Base-by-base conservation (phyloP, 2,329 filamentous ascomycete genomes). In the Pseudogymnoascus sp. region DNA sequence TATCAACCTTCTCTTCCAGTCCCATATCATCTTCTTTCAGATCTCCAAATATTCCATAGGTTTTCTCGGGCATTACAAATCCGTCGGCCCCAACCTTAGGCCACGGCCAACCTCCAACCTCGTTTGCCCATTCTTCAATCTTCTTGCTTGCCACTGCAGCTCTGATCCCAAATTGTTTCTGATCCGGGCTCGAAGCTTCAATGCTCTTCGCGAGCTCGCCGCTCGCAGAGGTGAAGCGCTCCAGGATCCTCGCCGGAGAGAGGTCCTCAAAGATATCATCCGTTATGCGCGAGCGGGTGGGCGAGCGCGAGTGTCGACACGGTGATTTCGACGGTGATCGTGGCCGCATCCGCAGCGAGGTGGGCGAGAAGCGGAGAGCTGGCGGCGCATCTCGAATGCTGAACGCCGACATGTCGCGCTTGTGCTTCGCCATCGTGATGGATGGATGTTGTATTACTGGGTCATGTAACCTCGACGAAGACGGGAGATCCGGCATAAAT, bases 101-200 rank as follows among this genome's bases (percentile, higher is more conserved):
- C 84, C 85, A 85, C 1, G 76, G 73, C 84, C 84, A 85, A 47
- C 75, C 71, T 47, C 77, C 75, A 39, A 94, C 78, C 76, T 94
- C 90, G n/a, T 83, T 78, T 26, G 89, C 79, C 89, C 90, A 94
- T 69, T 84, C 81, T 72, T 87, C 81, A 64, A 94, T 84, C 65
- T 83, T 85, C 68, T 87, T 84, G 10, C 88, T 88, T 13, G 88
- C 86, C 64, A 85, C 74, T 41, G 89, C 89, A 44, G 88, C 86
- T 64, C 84, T 82, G 68, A 87, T 78, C 41, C 86, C 88, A 72
- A 93, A 85, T 13, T 87, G 85, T 68, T 87, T 84, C 73, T 93
- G 88, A 24, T 82, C 75, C 3, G 79, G 75, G 1, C 86, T 85
- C 13, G 87, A 84, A 36, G 77, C 77, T 63, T 85, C 81, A 63